Conservation (phyloP, 169 alveolate genomes). For the Cytauxzoon felis region DNA sequence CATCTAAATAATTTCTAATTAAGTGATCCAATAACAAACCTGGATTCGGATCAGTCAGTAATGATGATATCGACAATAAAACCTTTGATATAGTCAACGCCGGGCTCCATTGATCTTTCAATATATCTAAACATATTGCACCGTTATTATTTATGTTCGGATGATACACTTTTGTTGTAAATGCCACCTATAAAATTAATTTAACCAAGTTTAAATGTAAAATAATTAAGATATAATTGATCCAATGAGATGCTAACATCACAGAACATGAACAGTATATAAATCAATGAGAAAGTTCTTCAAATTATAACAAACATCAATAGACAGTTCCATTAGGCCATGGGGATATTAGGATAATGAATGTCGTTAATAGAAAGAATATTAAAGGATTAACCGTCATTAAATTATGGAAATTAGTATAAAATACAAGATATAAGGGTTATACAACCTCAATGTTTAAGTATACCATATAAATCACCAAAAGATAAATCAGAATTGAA, state of each 20-base stretch:
- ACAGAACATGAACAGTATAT: not conserved
- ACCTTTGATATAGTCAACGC: constrained; percentile 98
- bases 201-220: not conserved
- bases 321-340: not conserved
- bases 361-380: too few species aligned
- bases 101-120: constrained; percentile 99
- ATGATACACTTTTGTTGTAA: constrained; percentile 97
- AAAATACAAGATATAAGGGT: too few species aligned
- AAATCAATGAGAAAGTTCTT: not conserved
- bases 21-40: constrained; percentile 43
- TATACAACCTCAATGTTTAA: too few species aligned
- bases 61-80: constrained; percentile 93
- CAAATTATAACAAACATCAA: not conserved
- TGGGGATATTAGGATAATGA: not conserved
- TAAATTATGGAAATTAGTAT: too few species aligned
- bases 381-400: too few species aligned
- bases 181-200: constrained; percentile 72
- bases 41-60: constrained; percentile 98
- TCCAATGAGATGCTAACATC: not conserved
- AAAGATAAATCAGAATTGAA: not conserved
- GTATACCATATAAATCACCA: too few species aligned
- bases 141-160: constrained; percentile 96
- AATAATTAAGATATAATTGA: not conserved
- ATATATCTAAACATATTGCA: constrained; percentile 96
- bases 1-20: constrained; percentile 74